phyloP scores from a whole-genome alignment of 106 monocot species.

The Dioscorea alata region DNA sequence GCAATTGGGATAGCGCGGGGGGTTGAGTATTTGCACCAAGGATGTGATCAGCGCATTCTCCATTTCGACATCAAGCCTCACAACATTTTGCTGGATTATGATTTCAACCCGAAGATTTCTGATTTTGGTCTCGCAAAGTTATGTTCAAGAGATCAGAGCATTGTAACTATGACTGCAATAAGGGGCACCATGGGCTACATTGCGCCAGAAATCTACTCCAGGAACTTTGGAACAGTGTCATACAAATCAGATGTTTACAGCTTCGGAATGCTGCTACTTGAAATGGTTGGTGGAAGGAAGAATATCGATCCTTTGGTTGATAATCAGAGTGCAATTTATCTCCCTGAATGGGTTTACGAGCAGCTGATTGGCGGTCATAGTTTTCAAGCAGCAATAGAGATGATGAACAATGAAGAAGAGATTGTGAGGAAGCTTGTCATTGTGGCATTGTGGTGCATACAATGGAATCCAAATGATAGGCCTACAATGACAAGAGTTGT shows the following conservation, averaged over 20 bases:
- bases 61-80: constrained; percentile 18
- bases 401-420: not conserved
- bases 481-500: constrained; percentile 8
- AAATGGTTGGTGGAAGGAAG: constrained; percentile 8
- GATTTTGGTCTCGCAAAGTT: constrained; percentile 16
- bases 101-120: constrained; percentile 12
- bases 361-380: not conserved
- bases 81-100: constrained; percentile 8
- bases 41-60: constrained; percentile 9
- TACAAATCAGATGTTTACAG: constrained; percentile 17
- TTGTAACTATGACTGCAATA: constrained; percentile 6
- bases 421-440: not conserved
- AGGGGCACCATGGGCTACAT: constrained; percentile 16
- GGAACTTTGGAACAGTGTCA: constrained; percentile 7
- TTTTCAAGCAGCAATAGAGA: constrained; percentile 1
- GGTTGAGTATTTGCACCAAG: constrained; percentile 14
- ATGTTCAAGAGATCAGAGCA: constrained; percentile 8
- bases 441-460: constrained; percentile 8
- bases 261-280: constrained; percentile 11
- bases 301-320: not conserved
- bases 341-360: constrained; percentile 11
- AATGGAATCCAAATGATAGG: constrained; percentile 7
- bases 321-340: not conserved
- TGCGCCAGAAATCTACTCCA: constrained; percentile 2
- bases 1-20: constrained; percentile 7